Evolutionary conservation across 257 asterid species (phyloP), one percentile per base, ranked within the genome.

Genomic region (Parsonsia alboflavescens): DNA sequence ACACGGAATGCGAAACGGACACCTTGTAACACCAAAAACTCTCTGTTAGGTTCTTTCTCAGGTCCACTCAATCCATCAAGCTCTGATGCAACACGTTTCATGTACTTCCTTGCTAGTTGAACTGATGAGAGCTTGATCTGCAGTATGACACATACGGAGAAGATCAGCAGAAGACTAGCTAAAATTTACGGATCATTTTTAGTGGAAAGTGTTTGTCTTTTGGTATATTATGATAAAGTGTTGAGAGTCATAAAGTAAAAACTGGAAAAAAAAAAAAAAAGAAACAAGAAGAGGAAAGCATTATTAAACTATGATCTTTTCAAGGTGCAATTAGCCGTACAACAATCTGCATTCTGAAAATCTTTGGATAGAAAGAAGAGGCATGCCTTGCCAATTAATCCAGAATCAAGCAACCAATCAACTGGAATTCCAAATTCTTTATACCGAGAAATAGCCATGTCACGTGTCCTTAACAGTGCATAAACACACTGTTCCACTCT

Each of bases 1-100:
- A 95, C 99, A 52, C 99, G 89, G 86, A 92, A 92, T 42, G 98
- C 98, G 78, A 95, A 95, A 33, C 98, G 97, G 46, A 95, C 97
- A 7, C 99, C 99, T 84, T 95, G 99, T 53, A 95, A 84, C 78
- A 91, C 75, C 77, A 95, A 77, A 79, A 92, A 95, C 62, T 95
- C 99, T 84, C 96, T 87, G 85, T 88, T 90, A 17, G 97, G 98
- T 76, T 90, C 98, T 79, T 95, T 91, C 75, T 90, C 98, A 6
- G 96, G 87, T 77, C 92, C 99, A 21, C 45, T 69, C 90, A 89
- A 76, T 33, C 86, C 85, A 75, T 95, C 99, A 53, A 95, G 99
- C 88, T 92, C 98, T 9, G 89, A 58, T 45, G 96, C 85, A 49
- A 95, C 97, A 24, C 99, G 98, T 74, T 90, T 95, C 99, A 95